Base-by-base conservation (phyloP, 139 green algal genomes). In the Chlamydomonas asymmetrica region DNA sequence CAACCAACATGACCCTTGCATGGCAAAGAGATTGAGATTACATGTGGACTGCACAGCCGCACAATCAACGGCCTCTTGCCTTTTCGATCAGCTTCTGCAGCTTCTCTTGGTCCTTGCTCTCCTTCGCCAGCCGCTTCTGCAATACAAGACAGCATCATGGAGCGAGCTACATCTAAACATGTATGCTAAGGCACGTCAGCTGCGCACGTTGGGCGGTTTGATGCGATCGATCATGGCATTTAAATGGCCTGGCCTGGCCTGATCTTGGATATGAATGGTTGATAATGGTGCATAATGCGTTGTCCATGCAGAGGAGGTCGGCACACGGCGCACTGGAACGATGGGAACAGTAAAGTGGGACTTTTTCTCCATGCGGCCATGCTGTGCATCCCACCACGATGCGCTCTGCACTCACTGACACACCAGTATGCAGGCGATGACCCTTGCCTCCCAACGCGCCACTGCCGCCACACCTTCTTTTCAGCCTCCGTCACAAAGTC, bases 401-500 rank as follows among this genome's bases (percentile, higher is more conserved):
- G 35, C 16, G 35, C 16, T 10, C 16, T 10, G 62, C 62, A 72
- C 57, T 8, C 9, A 57, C 10, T 66, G 59, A 37, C 59, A n/a
- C 49, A 60, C 49, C 20, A 29, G 22, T 16, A 37, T 34, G n/a
- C 59, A 23, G n/a, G n/a, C 59, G n/a, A 38, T 16, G n/a, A 13
- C 22, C 59, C 13, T 38, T 37, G 59, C 59, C 59, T 16, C 20
- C 59, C 20, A 57, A 57, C 16, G 5, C 10, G 2, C 40, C 41
- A n/a, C 2, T n/a, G 25, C 68, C 52, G n/a, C 20, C 70, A n/a
- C 57, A 90, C 91, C 85, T 93, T 89, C 29, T 71, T 80, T 0
- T 83, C 85, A 0, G 88, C 87, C 31, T 97, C 92, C 23, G 85
- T 95, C 80, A 98, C 94, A 81, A 89, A 96, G 78, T 98, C 95